Base-by-base conservation (phyloP, 2,329 filamentous ascomycete species). In the Aspergillus japonicus region DNA sequence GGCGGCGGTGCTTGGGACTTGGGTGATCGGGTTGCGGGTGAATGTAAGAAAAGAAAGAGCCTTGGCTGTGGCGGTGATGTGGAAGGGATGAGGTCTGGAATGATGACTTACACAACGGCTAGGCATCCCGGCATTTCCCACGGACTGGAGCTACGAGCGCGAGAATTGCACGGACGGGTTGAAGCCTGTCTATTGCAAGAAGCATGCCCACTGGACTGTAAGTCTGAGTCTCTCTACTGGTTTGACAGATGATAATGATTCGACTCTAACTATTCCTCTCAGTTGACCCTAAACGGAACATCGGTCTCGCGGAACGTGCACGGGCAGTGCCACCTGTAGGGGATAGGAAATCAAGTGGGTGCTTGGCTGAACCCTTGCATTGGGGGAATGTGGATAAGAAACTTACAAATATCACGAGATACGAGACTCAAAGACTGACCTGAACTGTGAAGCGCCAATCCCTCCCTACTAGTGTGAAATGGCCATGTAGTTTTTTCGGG, bases 231-330 rank as follows among this genome's bases (percentile, higher is more conserved):
- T 8, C 26, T 10, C 0, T 16, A 11, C 48, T 24, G 12, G n/a
- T 12, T 11, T 12, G 29, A 3, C 1, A 2, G 1, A 2, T 21
- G 10, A 31, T 31, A 10, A 1, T 12, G 21, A 4, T 1, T 54
- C 0, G 5, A 44, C 6, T 19, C 35, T 54, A 21, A 47, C 14
- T 2, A 1, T 5, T 11, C n/a, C n/a, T 31, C 12, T 5, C 12
- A 55, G 53, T 55, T 55, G 53, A 55, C 53, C 2, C 16, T 55
- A 26, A 55, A 55, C n/a, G 53, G 53, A 4, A 48, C 53, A 14
- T 55, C 53, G n/a, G 47, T 31, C 8, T 29, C 53, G 7, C 26
- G 53, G 5, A 47, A 47, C 33, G 53, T 47, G 8, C 53, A 55
- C 19, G 53, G 53, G 0, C 53, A 55, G 53, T 55, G 53, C 29